phyloP scores from a whole-genome alignment of 495 filamentous ascomycete species.

The Schizothecium vesticola region DNA sequence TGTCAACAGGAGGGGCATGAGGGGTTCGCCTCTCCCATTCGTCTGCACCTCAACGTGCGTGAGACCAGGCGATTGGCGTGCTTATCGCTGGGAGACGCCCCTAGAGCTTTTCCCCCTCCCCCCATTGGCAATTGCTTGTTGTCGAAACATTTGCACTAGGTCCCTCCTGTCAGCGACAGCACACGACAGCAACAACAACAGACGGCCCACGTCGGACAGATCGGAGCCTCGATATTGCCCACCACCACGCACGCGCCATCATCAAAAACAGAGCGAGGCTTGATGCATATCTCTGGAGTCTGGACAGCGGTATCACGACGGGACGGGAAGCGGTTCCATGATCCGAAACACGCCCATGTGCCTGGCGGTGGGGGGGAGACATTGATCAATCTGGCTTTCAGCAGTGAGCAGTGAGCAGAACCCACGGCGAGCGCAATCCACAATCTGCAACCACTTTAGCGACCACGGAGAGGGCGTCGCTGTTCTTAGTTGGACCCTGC shows the following conservation, averaged over 20 bases:
- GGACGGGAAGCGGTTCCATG: conserved; percentile 9
- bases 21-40: not conserved
- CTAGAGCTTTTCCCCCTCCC: not conserved
- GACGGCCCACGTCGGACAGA: not conserved
- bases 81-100: conserved; percentile 3
- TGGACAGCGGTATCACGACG: not conserved
- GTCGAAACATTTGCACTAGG: not conserved
- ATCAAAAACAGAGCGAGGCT: not conserved
- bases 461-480: not conserved
- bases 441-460: conserved; percentile 11
- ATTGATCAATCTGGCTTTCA: not conserved
- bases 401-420: not conserved
- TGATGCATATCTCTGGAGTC: not conserved
- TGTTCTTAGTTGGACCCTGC: not conserved
- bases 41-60: conserved; percentile 1
- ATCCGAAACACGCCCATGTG: conserved; percentile 13
- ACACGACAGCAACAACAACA: not conserved
- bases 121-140: not conserved
- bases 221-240: not conserved
- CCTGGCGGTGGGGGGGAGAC: not conserved
- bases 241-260: not conserved
- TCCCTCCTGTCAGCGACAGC: not conserved
- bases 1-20: not conserved
- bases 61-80: conserved; percentile 6
- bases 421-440: conserved; percentile 5